These are phyloP conservation scores for Mediolabrus comicus DNA, from an alignment of 108 stramenopile species.

Conservation along the genomic window DNA sequence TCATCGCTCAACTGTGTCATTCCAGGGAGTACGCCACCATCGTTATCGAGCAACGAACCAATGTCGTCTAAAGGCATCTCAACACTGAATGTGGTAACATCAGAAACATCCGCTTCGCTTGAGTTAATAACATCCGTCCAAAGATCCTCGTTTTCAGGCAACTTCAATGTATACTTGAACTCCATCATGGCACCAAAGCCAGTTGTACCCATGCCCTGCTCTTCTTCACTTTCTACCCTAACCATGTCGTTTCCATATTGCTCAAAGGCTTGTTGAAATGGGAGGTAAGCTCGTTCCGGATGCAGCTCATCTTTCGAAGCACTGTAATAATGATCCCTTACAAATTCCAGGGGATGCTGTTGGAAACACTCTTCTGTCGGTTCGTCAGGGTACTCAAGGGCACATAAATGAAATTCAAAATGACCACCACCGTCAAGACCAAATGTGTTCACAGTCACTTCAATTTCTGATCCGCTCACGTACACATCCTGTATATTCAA, in stretches of 20 bases:
- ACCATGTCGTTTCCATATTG: background rate
- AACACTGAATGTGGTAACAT: background rate
- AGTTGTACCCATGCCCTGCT: background rate
- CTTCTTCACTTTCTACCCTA: background rate
- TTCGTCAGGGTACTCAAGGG: constrained; percentile 13
- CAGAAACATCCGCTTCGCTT: too few relatives aligned
- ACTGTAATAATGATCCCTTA: constrained; percentile 23
- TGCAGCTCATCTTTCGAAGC: constrained; percentile 8
- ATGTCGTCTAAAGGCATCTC: background rate
- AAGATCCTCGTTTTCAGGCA: constrained; percentile 14
- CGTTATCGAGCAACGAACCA: background rate
- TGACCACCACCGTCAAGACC: constrained; percentile 23
- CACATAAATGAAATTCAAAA: constrained; percentile 34
- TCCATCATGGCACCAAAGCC: constrained; percentile 15
- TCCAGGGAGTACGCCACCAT: too few relatives aligned
- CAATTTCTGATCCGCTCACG: constrained; percentile 16
- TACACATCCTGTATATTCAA: constrained; percentile 15
- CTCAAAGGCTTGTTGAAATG: constrained; percentile 5
- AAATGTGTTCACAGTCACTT: constrained; percentile 5
- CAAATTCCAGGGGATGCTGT: constrained; percentile 19
- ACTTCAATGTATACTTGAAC: constrained; percentile 21
- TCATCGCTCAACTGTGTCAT: too few relatives aligned
- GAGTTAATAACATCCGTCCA: background rate
- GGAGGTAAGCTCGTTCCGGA: constrained; percentile 32
- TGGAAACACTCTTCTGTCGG: constrained; percentile 33